These are phyloP conservation scores for Carex scoparia DNA, from an alignment of 176 grass and related monocot species.

Conservation along the genomic window DNA sequence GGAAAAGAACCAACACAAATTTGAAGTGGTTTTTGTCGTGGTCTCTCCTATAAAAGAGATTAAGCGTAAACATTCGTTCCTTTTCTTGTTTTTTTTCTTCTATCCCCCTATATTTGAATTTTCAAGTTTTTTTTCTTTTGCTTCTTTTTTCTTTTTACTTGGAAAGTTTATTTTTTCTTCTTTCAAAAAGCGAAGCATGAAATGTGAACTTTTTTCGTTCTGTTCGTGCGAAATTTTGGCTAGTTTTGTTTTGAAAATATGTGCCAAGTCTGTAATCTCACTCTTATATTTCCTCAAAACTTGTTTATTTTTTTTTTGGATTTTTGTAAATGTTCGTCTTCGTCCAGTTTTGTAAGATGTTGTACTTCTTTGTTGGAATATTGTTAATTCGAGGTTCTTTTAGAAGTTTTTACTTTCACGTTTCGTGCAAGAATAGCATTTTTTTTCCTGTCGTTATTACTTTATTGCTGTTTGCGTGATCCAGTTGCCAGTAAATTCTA, in stretches of 20 bases:
- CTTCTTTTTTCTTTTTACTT: background rate
- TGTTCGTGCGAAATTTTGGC: background rate
- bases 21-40: background rate
- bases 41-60: background rate
- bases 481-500: background rate
- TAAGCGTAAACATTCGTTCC: background rate
- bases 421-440: background rate
- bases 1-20: background rate
- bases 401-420: background rate
- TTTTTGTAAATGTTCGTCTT: background rate
- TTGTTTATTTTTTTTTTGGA: background rate
- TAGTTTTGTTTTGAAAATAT: background rate
- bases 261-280: background rate
- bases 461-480: background rate
- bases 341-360: background rate
- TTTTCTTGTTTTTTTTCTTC: background rate
- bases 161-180: background rate
- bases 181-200: background rate
- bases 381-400: background rate
- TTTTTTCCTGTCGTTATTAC: background rate
- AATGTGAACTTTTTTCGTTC: background rate
- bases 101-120: background rate
- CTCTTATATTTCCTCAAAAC: background rate
- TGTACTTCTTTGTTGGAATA: background rate
- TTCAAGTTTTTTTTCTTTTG: background rate